A percentile compares a stretch with the other conserved stretches of the same genome.
Conservation (phyloP, 768 basidiomycete species). For the Xerocomus potaroensis region DNA sequence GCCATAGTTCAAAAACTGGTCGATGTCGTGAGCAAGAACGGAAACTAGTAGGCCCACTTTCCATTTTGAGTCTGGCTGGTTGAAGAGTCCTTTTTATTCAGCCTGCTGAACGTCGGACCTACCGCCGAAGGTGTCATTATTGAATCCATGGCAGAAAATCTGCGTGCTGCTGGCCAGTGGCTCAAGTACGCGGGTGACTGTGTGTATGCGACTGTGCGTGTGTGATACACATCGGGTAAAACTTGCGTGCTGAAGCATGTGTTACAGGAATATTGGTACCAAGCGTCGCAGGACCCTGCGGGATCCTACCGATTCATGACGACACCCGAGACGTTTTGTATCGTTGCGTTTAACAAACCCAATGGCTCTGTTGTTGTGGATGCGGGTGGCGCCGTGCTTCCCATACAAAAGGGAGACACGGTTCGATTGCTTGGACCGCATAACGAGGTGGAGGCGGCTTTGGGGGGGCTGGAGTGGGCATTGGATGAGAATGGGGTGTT, state of each 20-base stretch:
- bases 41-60: slow-evolving; percentile 45
- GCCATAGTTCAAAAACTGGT: slow-evolving; percentile 48
- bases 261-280: slow-evolving; percentile 47
- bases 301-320: slow-evolving; percentile 43
- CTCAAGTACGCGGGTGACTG: slow-evolving; percentile 46
- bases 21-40: slow-evolving; percentile 59
- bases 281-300: slow-evolving; percentile 36
- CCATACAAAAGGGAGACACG: slow-evolving; percentile 40
- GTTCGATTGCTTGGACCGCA: slow-evolving; percentile 39
- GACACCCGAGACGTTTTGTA: slow-evolving; percentile 48
- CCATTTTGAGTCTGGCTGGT: background rate
- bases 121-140: slow-evolving; percentile 53
- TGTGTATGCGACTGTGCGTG: slow-evolving; percentile 48
- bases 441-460: slow-evolving; percentile 1
- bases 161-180: slow-evolving; percentile 51
- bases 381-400: slow-evolving; percentile 34
- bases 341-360: slow-evolving; percentile 42
- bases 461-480: slow-evolving; percentile 26
- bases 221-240: background rate
- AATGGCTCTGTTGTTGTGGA: slow-evolving; percentile 33
- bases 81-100: slow-evolving; percentile 20
- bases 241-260: background rate
- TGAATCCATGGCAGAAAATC: slow-evolving; percentile 41
- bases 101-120: slow-evolving; percentile 51
- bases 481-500: slow-evolving; percentile 13